Base-by-base conservation (phyloP, 192 early-diverging fungal species). In the Umbelopsis sp. region DNA sequence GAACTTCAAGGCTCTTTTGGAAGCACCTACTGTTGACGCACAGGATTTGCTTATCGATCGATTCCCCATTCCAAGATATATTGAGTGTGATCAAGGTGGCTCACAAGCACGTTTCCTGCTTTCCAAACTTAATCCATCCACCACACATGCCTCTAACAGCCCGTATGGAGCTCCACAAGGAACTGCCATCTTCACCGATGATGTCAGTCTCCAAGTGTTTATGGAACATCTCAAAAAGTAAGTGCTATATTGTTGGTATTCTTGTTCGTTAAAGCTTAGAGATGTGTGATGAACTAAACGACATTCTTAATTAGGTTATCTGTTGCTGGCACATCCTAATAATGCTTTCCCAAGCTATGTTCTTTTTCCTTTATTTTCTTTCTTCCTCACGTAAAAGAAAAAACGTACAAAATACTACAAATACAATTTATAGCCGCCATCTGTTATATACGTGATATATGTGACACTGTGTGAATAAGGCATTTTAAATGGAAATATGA, bases 71-170 rank as follows among this genome's bases (percentile, higher is more conserved):
- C 98, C 98, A 17, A 92, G 98, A 68, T 99, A 98, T 77, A 94
- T 99, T 81, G 97, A 95, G 50, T 96, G 94, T 74, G 96, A 98
- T 78, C 93, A 98, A 76, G 88, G 93, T 52, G 95, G 95, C 12
- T 98, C 97, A 4, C 98, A 99, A 85, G 96, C 96, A 5, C 94
- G 98, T 62, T 99, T 99, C 92, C 79, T 99, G 65, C 87, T 98
- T 50, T 94, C 93, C 65, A 99, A 99, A 75, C 90, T 99, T 47
- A 99, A 99, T 71, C 98, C 98, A 41, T 98, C 96, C 22, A 96
- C 92, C 3, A 98, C 97, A 2, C 96, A 99, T 80, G 87, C 86
- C 36, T 90, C 89, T 62, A 89, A 90, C 21, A 85, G 83, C 66
- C 89, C 87, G 70, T 90, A 92, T 72, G 90, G 91, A 36, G 75